Evolutionary conservation across 2,329 filamentous ascomycete species (phyloP).

Genomic region (Berkeleyomyces rouxiae): DNA sequence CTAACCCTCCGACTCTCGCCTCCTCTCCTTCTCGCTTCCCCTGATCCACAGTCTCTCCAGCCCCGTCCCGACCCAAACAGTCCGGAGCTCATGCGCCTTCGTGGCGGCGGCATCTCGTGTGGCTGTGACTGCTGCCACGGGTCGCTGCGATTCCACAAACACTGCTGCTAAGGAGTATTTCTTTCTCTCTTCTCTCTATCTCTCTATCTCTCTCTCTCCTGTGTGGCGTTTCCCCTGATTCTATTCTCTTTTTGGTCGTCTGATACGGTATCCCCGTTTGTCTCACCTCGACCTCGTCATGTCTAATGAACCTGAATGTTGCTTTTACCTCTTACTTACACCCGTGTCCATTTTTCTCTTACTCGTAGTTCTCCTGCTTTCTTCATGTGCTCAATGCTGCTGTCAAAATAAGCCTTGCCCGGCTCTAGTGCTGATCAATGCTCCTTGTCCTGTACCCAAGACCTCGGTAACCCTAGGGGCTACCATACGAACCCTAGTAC

Average conservation of each 20-base stretch:
- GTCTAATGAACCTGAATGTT: not conserved
- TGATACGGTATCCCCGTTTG: too few species aligned
- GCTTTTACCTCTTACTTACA: not conserved
- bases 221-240: not conserved
- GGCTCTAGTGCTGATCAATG: not conserved
- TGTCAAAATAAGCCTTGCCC: not conserved
- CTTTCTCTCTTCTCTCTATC: not conserved
- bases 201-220: not conserved
- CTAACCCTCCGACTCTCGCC: not conserved
- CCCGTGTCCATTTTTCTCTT: not conserved
- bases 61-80: slow-evolving; percentile 16
- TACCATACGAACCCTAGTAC: not conserved
- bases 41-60: slow-evolving; percentile 14
- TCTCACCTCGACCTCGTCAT: not conserved
- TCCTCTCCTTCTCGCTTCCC: not conserved
- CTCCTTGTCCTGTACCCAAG: not conserved
- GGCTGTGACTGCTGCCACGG: slow-evolving; percentile 20
- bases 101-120: slow-evolving; percentile 18
- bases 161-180: slow-evolving; percentile 17
- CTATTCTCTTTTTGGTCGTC: not conserved
- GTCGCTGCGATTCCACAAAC: slow-evolving; percentile 19
- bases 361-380: too few species aligned
- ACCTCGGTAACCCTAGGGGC: not conserved
- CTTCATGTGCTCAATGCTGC: not conserved
- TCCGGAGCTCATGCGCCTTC: slow-evolving; percentile 14